Evolutionary conservation across 352 stramenopile species (phyloP), one percentile per base, ranked within the genome.

Genomic region (Thalassiosira hispida): DNA sequence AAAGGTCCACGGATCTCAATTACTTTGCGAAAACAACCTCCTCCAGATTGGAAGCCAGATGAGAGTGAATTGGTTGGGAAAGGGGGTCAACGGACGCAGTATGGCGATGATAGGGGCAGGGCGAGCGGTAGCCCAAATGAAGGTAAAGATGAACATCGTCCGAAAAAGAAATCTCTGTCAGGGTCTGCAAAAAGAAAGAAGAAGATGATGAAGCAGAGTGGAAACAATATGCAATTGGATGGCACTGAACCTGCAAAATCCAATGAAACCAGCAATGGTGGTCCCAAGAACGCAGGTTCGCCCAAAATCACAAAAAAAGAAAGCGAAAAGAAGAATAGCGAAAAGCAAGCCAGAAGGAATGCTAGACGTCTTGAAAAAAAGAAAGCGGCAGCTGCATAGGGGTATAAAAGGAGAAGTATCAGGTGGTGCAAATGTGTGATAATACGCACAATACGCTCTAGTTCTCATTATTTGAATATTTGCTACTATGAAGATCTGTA

Each of bases 11-110:
- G 77, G 29, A 81, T 84, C 68, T 84, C 71, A 20, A 79, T 84
- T 22, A 84, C 77, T 16, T 55, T 84, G 52, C 46, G 77, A 46
- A 84, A 81, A 35, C 77, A 84, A 46, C 77, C 77, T 25, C 59
- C 60, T 51, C 70, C 69, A 12, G 77, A 84, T 69, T 81, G 77
- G 77, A 80, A 68, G 38, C 77, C 77, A 14, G 66, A 76, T 33
- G 71, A 69, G 51, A 64, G 40, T 40, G 77, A 84, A 38, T 62
- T 84, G 35, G 55, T 51, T 31, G 46, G 67, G 8, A 72, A 68
- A 59, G 44, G 40, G 55, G 27, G 20, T 16, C 12, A 38, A 46
- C 18, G 23, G 1, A 12, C 9, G 42, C 35, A 49, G 46, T 33
- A 55, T 47, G 25, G 8, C 40, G 16, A 64, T 33, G 56, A 53